Evolutionary conservation across 306 rosid species (phyloP), one percentile per base, ranked within the genome.

Genomic region (Castanopsis chinensis): DNA sequence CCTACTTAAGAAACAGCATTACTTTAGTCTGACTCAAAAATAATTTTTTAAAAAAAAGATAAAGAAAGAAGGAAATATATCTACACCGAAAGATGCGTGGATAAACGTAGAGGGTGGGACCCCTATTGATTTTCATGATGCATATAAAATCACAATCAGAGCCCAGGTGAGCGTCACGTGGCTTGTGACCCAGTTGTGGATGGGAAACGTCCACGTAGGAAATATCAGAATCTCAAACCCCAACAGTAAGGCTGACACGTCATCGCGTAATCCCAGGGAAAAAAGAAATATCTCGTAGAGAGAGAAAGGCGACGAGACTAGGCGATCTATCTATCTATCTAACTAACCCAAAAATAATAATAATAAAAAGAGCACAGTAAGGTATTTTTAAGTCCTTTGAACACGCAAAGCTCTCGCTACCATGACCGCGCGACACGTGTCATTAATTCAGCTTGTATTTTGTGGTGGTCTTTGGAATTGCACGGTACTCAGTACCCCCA

Each of bases 111-210:
- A 3, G 11, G 71, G 55, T 68, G 81, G 82, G 21, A 59, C 82
- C 14, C 3, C 23, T 18, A 19, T 3, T 2, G 71, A 10, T 17
- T 49, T 49, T 49, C 53, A 49, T 17, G 53, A 49, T 12, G 53
- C 53, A 3, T 75, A 15, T 30, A 9, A 61, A 45, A 45, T 30
- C 83, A 20, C 2, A 33, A 14, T 58, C 7, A 12, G 32, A 64
- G 30, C 57, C 82, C 79, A 73, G 64, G 81, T 78, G 85, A 72
- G 71, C 25, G 5, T 88, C 92, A 86, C 89, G 85, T 88, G 91
- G 55, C 59, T 32, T 67, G 4, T 41, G 73, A 12, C 61, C 57
- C 67, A 49, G 11, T 49, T 61, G 74, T 69, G 87, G 85, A 72
- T 64, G 54, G 52, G 1, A 71, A 33, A 8, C 1, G 0, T 69